Evolutionary conservation across 1,284 basidiomycete species (phyloP).

Genomic region (Moniliophthora roreri): DNA sequence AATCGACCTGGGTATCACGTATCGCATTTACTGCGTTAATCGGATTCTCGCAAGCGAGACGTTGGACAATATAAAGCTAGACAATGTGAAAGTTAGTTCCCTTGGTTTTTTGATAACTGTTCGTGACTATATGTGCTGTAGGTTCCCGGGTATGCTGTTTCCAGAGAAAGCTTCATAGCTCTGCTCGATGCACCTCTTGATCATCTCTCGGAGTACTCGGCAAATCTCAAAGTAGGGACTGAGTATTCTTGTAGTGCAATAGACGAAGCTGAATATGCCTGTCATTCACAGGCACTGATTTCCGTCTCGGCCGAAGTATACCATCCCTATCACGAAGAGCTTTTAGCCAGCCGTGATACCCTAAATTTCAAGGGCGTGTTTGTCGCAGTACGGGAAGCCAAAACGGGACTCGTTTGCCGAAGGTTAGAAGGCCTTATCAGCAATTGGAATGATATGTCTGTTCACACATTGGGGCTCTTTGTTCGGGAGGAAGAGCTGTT

Average conservation of each 20-base stretch:
- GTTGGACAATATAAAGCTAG: conserved; percentile 1
- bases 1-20: conserved; percentile 11
- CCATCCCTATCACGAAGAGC: conserved; percentile 3
- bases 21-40: conserved; percentile 17
- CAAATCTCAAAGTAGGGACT: conserved; percentile 6
- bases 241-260: not conserved
- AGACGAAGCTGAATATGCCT: no score
- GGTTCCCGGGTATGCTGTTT: not conserved
- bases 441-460: no score
- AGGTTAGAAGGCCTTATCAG: conserved; percentile 12
- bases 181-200: conserved; percentile 6
- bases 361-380: not conserved
- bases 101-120: not conserved
- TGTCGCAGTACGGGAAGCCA: conserved; percentile 8
- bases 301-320: not conserved
- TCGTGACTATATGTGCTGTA: not conserved
- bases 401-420: conserved; percentile 4
- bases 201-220: conserved; percentile 5
- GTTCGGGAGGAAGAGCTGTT: conserved; percentile 4
- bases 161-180: not conserved
- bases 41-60: conserved; percentile 5
- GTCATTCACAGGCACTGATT: no score
- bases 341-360: conserved; percentile 2
- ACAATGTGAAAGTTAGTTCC: conserved; percentile 1
- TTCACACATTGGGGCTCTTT: conserved; percentile 4